A percentile compares a stretch with the other conserved stretches of the same genome.
These are phyloP conservation scores for Alternaria sp. DNA, from an alignment of 2,329 filamentous ascomycete genomes.

Conservation along the genomic window DNA sequence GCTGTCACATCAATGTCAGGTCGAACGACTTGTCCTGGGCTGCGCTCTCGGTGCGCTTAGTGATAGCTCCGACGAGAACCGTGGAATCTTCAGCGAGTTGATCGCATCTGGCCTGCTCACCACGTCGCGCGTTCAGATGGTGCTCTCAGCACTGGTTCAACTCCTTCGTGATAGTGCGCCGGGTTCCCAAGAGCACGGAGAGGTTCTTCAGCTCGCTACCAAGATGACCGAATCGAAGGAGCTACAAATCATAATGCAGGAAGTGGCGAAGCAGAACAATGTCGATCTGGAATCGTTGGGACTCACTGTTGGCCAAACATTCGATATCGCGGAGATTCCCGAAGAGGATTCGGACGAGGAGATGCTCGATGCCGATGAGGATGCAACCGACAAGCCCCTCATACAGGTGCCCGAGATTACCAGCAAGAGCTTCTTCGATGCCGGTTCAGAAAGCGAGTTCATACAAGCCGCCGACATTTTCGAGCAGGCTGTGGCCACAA, in stretches of 20 bases:
- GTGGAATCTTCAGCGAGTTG: conserved; percentile 65
- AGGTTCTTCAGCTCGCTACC: conserved; percentile 44
- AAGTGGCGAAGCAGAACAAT: conserved; percentile 71
- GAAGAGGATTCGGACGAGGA: conserved; percentile 57
- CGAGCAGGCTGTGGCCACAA: conserved; percentile 36
- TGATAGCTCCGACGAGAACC: conserved; percentile 30
- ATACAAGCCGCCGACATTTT: conserved; percentile 41
- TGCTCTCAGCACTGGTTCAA: conserved; percentile 71
- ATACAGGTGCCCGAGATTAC: conserved; percentile 37
- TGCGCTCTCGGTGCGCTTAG: conserved; percentile 64
- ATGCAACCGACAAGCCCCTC: conserved; percentile 26
- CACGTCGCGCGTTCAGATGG: conserved; percentile 69
- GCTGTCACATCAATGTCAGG: conserved; percentile 70
- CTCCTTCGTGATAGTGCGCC: conserved; percentile 50
- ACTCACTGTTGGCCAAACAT: conserved; percentile 49
- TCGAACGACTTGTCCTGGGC: conserved; percentile 76
- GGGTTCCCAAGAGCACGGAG: conserved; percentile 42
- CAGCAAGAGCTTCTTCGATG: conserved; percentile 40
- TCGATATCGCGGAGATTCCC: conserved; percentile 23
- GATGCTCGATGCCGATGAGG: conserved; percentile 61
- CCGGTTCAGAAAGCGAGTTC: conserved; percentile 34
- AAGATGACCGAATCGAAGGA: conserved; percentile 40
- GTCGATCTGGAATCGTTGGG: conserved; percentile 73
- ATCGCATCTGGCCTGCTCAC: conserved; percentile 68
- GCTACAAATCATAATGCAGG: conserved; percentile 68